Percentiles rank a stretch among this genome's conserved stretches.
Conservation (phyloP, 352 stramenopile genomes). For the Globisporangium carolinianum region DNA sequence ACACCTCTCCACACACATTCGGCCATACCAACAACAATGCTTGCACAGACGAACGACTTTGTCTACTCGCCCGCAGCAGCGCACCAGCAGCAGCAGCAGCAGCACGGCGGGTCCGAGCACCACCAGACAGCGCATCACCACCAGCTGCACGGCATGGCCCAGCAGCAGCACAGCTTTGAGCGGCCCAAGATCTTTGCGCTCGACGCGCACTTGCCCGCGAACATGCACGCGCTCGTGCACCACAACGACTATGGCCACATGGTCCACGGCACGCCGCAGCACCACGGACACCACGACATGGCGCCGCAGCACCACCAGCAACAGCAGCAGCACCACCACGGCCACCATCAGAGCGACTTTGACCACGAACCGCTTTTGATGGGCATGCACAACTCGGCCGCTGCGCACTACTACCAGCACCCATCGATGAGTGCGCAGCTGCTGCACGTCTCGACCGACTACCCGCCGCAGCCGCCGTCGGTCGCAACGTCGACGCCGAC, state of each 20-base stretch:
- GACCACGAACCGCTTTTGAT: no score
- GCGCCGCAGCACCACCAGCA: conserved; percentile 46
- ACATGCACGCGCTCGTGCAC: conserved; percentile 36
- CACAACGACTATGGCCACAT: conserved; percentile 32
- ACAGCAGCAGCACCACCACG: conserved; percentile 14
- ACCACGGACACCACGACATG: conserved; percentile 37
- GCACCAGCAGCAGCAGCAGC: conserved; percentile 10
- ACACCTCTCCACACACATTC: neutral
- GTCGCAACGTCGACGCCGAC: conserved; percentile 16
- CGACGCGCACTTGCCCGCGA: conserved; percentile 14
- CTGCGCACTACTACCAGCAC: no score
- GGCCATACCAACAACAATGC: conserved; percentile 11
- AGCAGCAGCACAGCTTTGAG: conserved; percentile 44
- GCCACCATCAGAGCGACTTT: no score
- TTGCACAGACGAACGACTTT: conserved; percentile 57
- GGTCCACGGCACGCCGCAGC: conserved; percentile 32
- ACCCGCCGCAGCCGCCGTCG: conserved; percentile 3
- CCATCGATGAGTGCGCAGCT: no score
- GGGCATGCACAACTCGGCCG: neutral
- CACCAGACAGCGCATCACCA: conserved; percentile 8
- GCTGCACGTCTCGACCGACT: no score
- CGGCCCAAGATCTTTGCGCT: conserved; percentile 53
- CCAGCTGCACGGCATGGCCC: conserved; percentile 4
- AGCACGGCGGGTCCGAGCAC: neutral
- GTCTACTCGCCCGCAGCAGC: conserved; percentile 34